Base-by-base conservation (phyloP, 768 basidiomycete species). In the Kondoa malvinella region DNA sequence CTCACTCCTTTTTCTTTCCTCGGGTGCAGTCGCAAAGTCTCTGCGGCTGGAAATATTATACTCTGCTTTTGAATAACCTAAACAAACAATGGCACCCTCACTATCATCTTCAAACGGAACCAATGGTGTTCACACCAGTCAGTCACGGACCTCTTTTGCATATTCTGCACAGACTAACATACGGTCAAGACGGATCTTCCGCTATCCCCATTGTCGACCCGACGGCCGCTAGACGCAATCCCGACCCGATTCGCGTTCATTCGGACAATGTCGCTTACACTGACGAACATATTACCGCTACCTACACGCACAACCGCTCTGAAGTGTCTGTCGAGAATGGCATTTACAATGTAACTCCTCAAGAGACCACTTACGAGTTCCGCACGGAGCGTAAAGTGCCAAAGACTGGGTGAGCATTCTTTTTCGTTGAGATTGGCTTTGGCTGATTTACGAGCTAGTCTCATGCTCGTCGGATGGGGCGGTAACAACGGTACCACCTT, bases 401-500 rank as follows among this genome's bases (percentile, higher is more conserved):
- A 72, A 92, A 87, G 81, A 94, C 91, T 76, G 95, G 94, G 92
- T 94, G 76, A 16, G 68, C 71, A 1, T 29, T 15, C 25, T 65
- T 15, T 27, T 30, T 33, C 29, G 61, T 30, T n/a, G 17, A 57
- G 3, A 31, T 15, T 16, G 21, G 25, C n/a, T n/a, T 21, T 32
- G 58, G 56, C 56, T 57, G 30, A 14, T 32, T 58, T 64, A 58
- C 57, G 61, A 68, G 29, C 16, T 70, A 96, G 94, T 66, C 82
- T 99, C 71, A 87, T 99, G 88, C 87, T 99, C 84, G 86, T 97
- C 73, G 95, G 95, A 69, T 79, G 92, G 68, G 94, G 94, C 68
- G 94, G 95, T 65, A 99, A 99, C 83, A 99, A 99, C 76, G 95
- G 94, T 64, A 83, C 87, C 61, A 97, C 94, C 30, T 82, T 97